A percentile compares a stretch with the other conserved stretches of the same genome.
Conservation (phyloP, 179 eudicot species). For the Spinacia oleracea region DNA sequence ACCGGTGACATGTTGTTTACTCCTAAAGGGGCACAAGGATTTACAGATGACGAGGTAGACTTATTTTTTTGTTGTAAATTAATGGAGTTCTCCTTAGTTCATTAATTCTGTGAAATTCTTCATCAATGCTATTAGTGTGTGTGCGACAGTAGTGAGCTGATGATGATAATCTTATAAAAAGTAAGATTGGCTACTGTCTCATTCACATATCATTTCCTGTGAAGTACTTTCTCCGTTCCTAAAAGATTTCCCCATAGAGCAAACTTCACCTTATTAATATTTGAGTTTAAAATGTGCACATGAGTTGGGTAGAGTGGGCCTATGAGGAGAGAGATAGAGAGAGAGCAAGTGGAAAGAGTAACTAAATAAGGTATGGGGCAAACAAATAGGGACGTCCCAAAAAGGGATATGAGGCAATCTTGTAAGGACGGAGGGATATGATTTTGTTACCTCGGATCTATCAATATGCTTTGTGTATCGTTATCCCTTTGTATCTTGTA, state of each 20-base stretch:
- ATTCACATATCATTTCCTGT: not conserved
- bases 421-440: too few species aligned
- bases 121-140: not conserved
- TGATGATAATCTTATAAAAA: not conserved
- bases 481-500: not conserved
- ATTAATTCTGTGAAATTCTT: not conserved
- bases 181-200: not conserved
- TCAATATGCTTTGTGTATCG: not conserved
- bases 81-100: conserved; percentile 1
- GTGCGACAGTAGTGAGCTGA: not conserved
- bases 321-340: too few species aligned
- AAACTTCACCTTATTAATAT: too few species aligned
- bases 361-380: too few species aligned
- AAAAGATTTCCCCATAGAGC: too few species aligned
- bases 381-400: too few species aligned
- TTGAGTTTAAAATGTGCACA: too few species aligned
- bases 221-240: too few species aligned
- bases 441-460: not conserved
- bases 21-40: conserved; percentile 80
- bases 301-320: too few species aligned
- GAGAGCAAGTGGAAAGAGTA: too few species aligned
- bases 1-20: conserved; percentile 96
- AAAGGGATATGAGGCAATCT: too few species aligned
- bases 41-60: conserved; percentile 87
- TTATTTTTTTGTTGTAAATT: not conserved